Evolutionary conservation across 805 yeast genomes (phyloP), one percentile per base, ranked within the genome.

Genomic region (Saccharomycopsis capsularis): DNA sequence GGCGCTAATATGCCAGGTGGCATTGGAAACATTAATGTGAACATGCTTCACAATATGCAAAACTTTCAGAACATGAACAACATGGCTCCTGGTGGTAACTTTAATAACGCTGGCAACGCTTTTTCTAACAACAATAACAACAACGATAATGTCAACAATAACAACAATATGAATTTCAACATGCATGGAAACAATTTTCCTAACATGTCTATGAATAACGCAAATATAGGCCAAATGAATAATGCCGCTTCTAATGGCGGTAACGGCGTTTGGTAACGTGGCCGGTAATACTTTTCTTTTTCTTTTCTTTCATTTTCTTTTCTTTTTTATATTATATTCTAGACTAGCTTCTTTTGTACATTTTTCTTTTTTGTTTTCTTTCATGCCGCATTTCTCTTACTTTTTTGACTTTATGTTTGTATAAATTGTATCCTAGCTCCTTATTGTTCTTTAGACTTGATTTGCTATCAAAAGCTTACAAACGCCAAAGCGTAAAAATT

Each of bases 141-240:
- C 13, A 34, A 34, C 24, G 27, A 30, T 16, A 44, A 29, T 15
- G 16, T n/a, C 11, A 36, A 35, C 13, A 44, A 36, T 35, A 27
- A 25, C 3, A 23, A 24, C 35, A 35, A 22, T 25, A 16, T 27
- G 9, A 30, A 24, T 24, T 18, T 24, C n/a, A 38, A 27, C 29
- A 40, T 22, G 30, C 13, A 34, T 34, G 18, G 13, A 18, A n/a
- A 7, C 13, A 27, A 27, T 13, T 27, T 27, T 27, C 32, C 32
- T 7, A 34, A 34, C 18, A 40, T 23, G 25, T 24, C 21, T 30
- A 38, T 48, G 52, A 39, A 45, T 3, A 48, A 40, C n/a, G 40
- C 44, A 50, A 47, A 47, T 42, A 40, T 41, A 41, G 23, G 34
- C n/a, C 32, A 35, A 16, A 34, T 34, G 38, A n/a, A n/a, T 11